Evolutionary conservation across 225 moss, liverwort and hornwort species (phyloP).

Genomic region (Physcomitrellopsis africana): DNA sequence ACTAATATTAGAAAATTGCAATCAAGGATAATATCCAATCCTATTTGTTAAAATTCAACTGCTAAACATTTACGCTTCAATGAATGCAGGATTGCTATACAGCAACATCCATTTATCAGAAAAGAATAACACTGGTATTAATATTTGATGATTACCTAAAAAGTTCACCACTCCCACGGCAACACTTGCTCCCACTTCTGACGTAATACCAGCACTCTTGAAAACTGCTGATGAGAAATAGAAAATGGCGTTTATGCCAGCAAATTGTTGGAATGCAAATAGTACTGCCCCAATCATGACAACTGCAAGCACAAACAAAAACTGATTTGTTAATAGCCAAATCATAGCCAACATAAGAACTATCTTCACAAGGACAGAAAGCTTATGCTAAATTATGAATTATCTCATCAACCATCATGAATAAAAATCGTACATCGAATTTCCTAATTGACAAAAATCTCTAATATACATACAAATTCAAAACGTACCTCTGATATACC

Average conservation of each 20-base stretch:
- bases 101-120: neutral
- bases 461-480: neutral
- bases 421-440: neutral
- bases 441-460: neutral
- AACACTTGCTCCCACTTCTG: conserved; percentile 79
- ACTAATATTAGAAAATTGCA: neutral
- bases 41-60: neutral
- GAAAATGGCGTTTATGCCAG: conserved; percentile 92
- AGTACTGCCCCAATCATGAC: conserved; percentile 70
- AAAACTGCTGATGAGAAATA: conserved; percentile 91
- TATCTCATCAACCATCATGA: neutral
- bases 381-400: accelerated
- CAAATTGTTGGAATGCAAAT: conserved; percentile 84
- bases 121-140: accelerated
- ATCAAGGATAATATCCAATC: neutral
- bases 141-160: conserved; percentile 30
- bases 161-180: conserved; percentile 81
- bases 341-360: too few species aligned
- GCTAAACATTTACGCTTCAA: neutral
- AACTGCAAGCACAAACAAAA: conserved; percentile 40
- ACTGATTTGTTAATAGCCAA: neutral
- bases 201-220: conserved; percentile 73
- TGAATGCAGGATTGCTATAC: neutral
- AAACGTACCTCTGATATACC: conserved; percentile 60
- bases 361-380: neutral